These are phyloP conservation scores for Delitschia confertaspora DNA, from an alignment of 495 filamentous ascomycete species.

Conservation along the genomic window DNA sequence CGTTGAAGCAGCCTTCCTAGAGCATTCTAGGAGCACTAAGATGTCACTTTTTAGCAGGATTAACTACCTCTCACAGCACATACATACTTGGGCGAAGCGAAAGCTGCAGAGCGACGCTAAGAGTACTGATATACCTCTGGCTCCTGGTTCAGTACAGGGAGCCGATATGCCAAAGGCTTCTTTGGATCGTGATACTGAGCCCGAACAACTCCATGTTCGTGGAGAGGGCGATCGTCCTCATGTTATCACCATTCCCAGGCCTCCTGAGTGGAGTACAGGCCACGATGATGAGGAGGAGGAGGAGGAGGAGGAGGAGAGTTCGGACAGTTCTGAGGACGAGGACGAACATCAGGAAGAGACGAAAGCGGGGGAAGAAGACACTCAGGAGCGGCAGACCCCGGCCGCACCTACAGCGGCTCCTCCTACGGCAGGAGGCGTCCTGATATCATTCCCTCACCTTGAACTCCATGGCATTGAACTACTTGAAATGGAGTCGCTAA, in stretches of 20 bases:
- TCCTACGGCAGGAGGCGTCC: conserved; percentile 58
- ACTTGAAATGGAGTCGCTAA: conserved; percentile 61
- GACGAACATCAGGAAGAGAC: conserved; percentile 35
- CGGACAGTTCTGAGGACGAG: conserved; percentile 9
- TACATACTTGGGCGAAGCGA: conserved; percentile 51
- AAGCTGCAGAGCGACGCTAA: conserved; percentile 17
- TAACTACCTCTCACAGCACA: conserved; percentile 68
- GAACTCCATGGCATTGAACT: conserved; percentile 78
- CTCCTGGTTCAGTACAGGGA: neutral
- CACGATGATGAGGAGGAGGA: conserved; percentile 10
- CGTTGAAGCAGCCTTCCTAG: conserved; percentile 56
- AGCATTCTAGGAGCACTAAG: conserved; percentile 49
- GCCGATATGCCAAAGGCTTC: too few species aligned
- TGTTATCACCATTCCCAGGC: conserved; percentile 67
- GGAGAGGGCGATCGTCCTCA: conserved; percentile 54
- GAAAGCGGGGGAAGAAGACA: conserved; percentile 38
- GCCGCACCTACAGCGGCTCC: conserved; percentile 6
- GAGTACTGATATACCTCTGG: conserved; percentile 12
- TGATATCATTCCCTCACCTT: conserved; percentile 72
- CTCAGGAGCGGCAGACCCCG: conserved; percentile 29
- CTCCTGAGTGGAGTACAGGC: conserved; percentile 64
- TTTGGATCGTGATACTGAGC: neutral
- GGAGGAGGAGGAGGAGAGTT: conserved; percentile 15
- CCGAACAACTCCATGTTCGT: too few species aligned
- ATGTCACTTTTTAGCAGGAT: conserved; percentile 63